Conservation (phyloP, 768 basidiomycete species). For the Tylopilus rubrobrunneus region DNA sequence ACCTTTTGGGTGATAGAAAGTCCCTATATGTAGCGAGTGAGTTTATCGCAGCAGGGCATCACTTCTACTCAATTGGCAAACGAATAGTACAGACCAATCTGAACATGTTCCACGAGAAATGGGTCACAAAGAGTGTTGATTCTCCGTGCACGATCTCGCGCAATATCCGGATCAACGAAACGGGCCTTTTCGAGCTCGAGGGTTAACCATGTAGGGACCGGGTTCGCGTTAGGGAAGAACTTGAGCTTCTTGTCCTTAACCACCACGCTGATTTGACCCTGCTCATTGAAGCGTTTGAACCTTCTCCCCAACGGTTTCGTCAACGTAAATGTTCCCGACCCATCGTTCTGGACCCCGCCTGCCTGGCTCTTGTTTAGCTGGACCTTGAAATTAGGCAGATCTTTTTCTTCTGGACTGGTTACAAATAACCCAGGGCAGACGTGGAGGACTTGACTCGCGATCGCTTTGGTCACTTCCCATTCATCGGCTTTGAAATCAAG, state of each 20-base stretch:
- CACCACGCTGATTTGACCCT: constrained; percentile 36
- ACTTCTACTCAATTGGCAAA: not conserved
- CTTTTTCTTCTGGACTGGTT: constrained; percentile 12
- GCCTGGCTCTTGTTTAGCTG: constrained; percentile 44
- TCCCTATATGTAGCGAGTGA: constrained; percentile 15
- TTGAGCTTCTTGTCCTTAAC: constrained; percentile 40
- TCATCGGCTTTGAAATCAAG: constrained; percentile 38
- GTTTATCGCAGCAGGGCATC: not conserved
- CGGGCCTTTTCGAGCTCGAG: constrained; percentile 50
- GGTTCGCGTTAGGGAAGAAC: constrained; percentile 15
- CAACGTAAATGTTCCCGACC: constrained; percentile 38
- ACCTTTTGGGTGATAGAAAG: constrained; percentile 25
- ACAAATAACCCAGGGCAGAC: constrained; percentile 27
- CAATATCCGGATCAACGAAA: constrained; percentile 52
- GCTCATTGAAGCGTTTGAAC: constrained; percentile 43
- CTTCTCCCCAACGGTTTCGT: constrained; percentile 35
- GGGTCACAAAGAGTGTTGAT: constrained; percentile 41
- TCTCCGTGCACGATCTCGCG: constrained; percentile 45
- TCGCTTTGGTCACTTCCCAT: constrained; percentile 54
- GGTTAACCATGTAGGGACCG: constrained; percentile 13
- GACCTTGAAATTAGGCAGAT: constrained; percentile 58
- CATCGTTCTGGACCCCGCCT: constrained; percentile 56
- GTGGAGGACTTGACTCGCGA: constrained; percentile 54
- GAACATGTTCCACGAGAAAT: constrained; percentile 57
- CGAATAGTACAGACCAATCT: constrained; percentile 51